Evolutionary conservation across 192 early-diverging fungal species (phyloP).

Genomic region (Coemansia erecta): DNA sequence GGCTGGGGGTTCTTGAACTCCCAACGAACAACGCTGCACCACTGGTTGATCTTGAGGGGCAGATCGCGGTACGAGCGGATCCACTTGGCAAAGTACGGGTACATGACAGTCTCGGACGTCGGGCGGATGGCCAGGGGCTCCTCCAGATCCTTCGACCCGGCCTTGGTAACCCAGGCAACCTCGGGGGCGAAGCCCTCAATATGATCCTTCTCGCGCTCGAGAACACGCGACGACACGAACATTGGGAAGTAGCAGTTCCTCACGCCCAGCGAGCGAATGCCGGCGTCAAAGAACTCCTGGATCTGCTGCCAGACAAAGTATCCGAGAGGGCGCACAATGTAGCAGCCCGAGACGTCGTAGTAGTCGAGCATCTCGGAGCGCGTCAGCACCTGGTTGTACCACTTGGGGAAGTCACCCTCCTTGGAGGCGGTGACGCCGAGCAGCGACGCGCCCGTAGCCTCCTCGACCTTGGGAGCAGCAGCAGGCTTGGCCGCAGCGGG

Average conservation of each 20-base stretch:
- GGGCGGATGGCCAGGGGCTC: conserved; percentile 98
- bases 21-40: conserved; percentile 99
- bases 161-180: conserved; percentile 99
- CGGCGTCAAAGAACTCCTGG: conserved; percentile 88
- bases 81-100: conserved; percentile 98
- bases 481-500: conserved; percentile 47
- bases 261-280: conserved; percentile 89
- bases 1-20: conserved; percentile 99
- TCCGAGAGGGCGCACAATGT: conserved; percentile 93
- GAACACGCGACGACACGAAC: conserved; percentile 86
- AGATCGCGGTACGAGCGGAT: conserved; percentile 96
- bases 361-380: conserved; percentile 97
- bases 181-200: conserved; percentile 99
- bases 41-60: conserved; percentile 96
- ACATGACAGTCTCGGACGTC: conserved; percentile 99
- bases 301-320: conserved; percentile 98
- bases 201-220: conserved; percentile 98
- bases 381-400: conserved; percentile 90
- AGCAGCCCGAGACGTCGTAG: conserved; percentile 98
- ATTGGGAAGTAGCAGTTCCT: conserved; percentile 99
- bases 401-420: conserved; percentile 86
- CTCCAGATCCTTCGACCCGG: conserved; percentile 86
- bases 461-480: conserved; percentile 48
- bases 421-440: conserved; percentile 88
- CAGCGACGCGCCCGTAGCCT: conserved; percentile 59